Evolutionary conservation across 352 stramenopile genomes (phyloP).

Genomic region (Phytopythium litorale): DNA sequence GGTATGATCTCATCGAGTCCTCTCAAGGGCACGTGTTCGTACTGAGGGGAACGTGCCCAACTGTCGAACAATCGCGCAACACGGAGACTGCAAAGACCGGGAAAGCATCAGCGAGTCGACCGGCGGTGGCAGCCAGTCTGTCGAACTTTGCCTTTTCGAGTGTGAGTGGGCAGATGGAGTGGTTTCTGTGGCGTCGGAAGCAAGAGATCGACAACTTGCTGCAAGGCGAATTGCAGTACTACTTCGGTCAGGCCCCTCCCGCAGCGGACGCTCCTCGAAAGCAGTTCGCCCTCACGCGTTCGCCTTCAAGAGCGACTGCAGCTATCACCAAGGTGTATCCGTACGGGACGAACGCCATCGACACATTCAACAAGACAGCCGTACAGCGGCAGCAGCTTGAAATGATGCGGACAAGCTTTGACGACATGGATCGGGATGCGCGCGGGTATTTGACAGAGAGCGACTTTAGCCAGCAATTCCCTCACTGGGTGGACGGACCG

Average conservation of each 20-base stretch:
- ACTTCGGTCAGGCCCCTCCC: neutral
- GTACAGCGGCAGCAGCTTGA: slow-evolving; percentile 40
- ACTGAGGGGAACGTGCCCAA: slow-evolving; percentile 38
- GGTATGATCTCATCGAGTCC: slow-evolving; percentile 40
- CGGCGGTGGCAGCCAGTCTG: slow-evolving; percentile 23
- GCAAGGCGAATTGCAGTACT: slow-evolving; percentile 57
- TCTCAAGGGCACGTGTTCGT: slow-evolving; percentile 43
- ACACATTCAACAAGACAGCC: slow-evolving; percentile 42
- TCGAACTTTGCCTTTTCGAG: slow-evolving; percentile 61
- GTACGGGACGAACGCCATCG: slow-evolving; percentile 48
- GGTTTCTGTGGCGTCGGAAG: slow-evolving; percentile 72
- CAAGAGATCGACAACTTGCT: slow-evolving; percentile 63
- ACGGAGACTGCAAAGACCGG: neutral
- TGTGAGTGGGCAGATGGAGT: slow-evolving; percentile 63
- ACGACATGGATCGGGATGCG: slow-evolving; percentile 29
- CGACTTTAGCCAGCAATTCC: slow-evolving; percentile 20
- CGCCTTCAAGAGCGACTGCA: neutral
- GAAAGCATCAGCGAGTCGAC: neutral
- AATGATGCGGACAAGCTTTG: slow-evolving; percentile 43
- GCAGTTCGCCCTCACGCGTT: neutral
- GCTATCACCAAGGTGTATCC: slow-evolving; percentile 50
- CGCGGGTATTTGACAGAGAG: slow-evolving; percentile 28
- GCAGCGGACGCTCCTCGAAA: neutral
- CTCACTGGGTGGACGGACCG: slow-evolving; percentile 12
- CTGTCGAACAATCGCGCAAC: neutral